Conservation (phyloP, 257 asterid species). For the Rauvolfia tetraphylla region DNA sequence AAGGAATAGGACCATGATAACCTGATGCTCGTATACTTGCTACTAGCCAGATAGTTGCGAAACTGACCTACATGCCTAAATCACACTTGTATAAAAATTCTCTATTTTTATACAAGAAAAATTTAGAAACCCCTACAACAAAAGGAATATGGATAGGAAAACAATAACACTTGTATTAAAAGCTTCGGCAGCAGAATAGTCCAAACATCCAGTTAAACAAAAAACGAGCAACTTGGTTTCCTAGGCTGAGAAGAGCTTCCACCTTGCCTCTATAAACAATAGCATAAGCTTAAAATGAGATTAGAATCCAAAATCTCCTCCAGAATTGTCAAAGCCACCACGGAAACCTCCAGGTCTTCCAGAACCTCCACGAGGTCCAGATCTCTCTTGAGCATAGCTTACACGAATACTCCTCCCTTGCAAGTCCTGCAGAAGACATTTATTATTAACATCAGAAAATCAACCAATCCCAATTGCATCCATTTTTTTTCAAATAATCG, state of each 20-base stretch:
- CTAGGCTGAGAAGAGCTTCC: conserved; percentile 22
- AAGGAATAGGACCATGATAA: too few relatives aligned
- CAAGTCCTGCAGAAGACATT: conserved; percentile 31
- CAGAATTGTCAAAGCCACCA: conserved; percentile 34
- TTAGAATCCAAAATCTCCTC: conserved; percentile 36
- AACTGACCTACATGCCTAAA: too few relatives aligned
- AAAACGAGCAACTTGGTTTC: conserved; percentile 2
- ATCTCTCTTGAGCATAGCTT: conserved; percentile 54
- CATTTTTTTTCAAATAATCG: too few relatives aligned
- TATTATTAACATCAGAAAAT: background rate
- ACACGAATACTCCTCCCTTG: conserved; percentile 75
- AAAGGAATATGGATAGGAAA: too few relatives aligned
- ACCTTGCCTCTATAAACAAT: conserved; percentile 23
- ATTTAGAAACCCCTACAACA: too few relatives aligned
- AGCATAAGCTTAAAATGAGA: background rate
- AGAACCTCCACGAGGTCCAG: conserved; percentile 27
- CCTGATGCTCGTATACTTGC: too few relatives aligned
- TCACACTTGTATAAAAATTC: too few relatives aligned
- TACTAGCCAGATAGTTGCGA: too few relatives aligned
- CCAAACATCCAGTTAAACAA: too few relatives aligned
- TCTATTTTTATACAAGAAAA: too few relatives aligned
- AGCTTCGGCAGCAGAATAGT: background rate
- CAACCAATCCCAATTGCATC: background rate
- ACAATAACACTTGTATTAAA: background rate
- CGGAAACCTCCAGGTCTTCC: conserved; percentile 18